Percentiles rank a stretch among this genome's conserved stretches.
Evolutionary conservation across 306 rosid species (phyloP).

Genomic region (Rosa chinensis): DNA sequence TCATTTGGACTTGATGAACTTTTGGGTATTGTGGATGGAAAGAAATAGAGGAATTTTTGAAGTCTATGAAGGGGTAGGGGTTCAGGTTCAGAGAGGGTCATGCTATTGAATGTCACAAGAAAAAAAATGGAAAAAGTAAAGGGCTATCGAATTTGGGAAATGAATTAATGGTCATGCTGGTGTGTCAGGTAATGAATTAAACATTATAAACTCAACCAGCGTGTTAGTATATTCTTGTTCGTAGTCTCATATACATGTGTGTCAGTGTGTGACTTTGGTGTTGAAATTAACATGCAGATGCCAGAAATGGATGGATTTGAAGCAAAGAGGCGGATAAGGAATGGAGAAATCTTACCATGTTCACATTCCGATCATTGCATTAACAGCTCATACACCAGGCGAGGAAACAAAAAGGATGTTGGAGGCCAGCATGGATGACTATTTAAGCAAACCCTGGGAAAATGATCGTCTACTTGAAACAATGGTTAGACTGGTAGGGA

Average conservation of each 20-base stretch:
- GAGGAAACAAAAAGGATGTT: constrained; percentile 32
- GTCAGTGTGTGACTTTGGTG: not conserved
- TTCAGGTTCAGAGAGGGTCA: no score
- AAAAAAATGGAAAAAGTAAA: no score
- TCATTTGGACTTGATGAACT: no score
- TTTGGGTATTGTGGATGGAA: no score
- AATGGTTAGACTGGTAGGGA: not conserved
- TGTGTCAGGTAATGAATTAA: constrained; percentile 49
- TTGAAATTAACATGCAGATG: constrained; percentile 42
- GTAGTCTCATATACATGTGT: not conserved
- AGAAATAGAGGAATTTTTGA: no score
- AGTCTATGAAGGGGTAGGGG: no score
- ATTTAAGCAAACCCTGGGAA: constrained; percentile 52
- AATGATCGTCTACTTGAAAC: constrained; percentile 42
- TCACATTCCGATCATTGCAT: constrained; percentile 64
- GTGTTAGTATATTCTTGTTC: not conserved
- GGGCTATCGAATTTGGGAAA: no score
- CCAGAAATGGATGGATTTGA: constrained; percentile 60
- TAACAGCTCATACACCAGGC: constrained; percentile 39
- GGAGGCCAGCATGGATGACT: constrained; percentile 67
- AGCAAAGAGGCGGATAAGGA: constrained; percentile 54
- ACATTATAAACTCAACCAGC: not conserved
- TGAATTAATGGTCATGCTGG: no score
- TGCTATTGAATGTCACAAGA: no score
- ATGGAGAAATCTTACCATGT: constrained; percentile 38